Percentiles rank a stretch among this genome's conserved stretches.
Evolutionary conservation across 2,329 filamentous ascomycete genomes (phyloP).

Genomic region (Dryadomyces quercivorus): DNA sequence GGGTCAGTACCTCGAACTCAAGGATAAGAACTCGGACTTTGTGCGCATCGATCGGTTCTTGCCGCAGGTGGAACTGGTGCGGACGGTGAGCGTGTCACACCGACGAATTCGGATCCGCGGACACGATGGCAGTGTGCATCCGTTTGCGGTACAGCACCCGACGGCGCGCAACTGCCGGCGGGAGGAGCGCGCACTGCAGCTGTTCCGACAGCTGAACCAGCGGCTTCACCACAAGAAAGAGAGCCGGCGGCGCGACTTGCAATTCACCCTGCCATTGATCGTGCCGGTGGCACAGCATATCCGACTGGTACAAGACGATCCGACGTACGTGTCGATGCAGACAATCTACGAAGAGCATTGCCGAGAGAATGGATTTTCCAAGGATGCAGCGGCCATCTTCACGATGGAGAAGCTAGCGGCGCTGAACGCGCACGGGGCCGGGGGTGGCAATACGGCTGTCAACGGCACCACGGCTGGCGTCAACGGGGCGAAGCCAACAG

Average conservation of each 20-base stretch:
- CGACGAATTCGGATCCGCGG: slow-evolving; percentile 90
- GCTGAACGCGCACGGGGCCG: slow-evolving; percentile 44
- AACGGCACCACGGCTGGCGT: slow-evolving; percentile 20
- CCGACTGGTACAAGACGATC: slow-evolving; percentile 88
- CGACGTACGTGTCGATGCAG: slow-evolving; percentile 87
- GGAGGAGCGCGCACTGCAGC: slow-evolving; percentile 87
- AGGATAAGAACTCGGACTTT: slow-evolving; percentile 98
- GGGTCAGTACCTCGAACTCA: slow-evolving; percentile 91
- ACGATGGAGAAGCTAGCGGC: slow-evolving; percentile 88
- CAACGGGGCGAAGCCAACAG: slow-evolving; percentile 28
- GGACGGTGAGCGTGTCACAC: slow-evolving; percentile 83
- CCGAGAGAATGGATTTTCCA: slow-evolving; percentile 70
- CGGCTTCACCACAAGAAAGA: slow-evolving; percentile 88
- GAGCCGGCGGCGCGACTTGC: slow-evolving; percentile 80
- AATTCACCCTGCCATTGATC: slow-evolving; percentile 94
- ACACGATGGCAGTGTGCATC: slow-evolving; percentile 93
- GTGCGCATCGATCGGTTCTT: slow-evolving; percentile 94
- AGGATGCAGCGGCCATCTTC: slow-evolving; percentile 90
- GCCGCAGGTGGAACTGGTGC: slow-evolving; percentile 84
- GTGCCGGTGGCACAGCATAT: slow-evolving; percentile 91
- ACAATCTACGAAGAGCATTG: slow-evolving; percentile 96
- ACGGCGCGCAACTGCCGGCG: slow-evolving; percentile 83
- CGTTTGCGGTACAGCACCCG: slow-evolving; percentile 93
- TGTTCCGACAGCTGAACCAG: slow-evolving; percentile 96
- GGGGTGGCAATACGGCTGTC: slow-evolving; percentile 30